phyloP scores from a whole-genome alignment of 1,139 yeast species.

The Neolecta irregularis region DNA sequence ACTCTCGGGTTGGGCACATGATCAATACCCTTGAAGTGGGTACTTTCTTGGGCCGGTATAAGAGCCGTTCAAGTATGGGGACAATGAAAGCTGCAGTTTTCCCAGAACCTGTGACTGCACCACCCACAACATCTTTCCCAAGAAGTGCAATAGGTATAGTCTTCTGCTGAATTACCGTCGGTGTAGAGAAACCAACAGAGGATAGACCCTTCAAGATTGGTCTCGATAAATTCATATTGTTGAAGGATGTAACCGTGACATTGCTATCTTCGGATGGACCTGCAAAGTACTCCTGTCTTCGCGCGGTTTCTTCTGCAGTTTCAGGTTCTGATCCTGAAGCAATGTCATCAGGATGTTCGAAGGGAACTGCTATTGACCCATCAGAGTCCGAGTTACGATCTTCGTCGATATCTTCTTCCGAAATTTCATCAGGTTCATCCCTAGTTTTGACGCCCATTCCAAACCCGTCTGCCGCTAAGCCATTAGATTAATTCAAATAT shows the following conservation, averaged over 20 bases:
- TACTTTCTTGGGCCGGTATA: conserved; percentile 72
- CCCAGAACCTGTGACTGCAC: conserved; percentile 99
- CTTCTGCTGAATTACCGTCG: conserved; percentile 89
- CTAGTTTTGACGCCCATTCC: too few species aligned
- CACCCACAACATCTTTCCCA: conserved; percentile 96
- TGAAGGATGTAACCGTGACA: conserved; percentile 40
- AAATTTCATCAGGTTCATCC: too few species aligned
- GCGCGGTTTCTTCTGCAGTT: too few species aligned
- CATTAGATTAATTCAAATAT: too few species aligned
- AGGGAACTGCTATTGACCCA: too few species aligned
- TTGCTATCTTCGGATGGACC: too few species aligned
- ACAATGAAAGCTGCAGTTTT: conserved; percentile 96
- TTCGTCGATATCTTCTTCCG: too few species aligned
- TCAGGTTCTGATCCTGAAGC: too few species aligned
- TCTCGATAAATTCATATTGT: conserved; percentile 65
- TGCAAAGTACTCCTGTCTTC: too few species aligned
- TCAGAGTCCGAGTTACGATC: too few species aligned
- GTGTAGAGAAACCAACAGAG: conserved; percentile 63
- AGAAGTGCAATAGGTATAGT: conserved; percentile 82
- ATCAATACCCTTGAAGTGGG: conserved; percentile 84
- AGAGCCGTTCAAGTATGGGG: conserved; percentile 81
- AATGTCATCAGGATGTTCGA: too few species aligned
- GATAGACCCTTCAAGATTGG: conserved; percentile 76
- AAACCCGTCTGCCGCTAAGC: too few species aligned
- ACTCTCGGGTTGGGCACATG: conserved; percentile 89